Conservation (phyloP, 331 rosid genomes). For the Prunus yedoensis region DNA sequence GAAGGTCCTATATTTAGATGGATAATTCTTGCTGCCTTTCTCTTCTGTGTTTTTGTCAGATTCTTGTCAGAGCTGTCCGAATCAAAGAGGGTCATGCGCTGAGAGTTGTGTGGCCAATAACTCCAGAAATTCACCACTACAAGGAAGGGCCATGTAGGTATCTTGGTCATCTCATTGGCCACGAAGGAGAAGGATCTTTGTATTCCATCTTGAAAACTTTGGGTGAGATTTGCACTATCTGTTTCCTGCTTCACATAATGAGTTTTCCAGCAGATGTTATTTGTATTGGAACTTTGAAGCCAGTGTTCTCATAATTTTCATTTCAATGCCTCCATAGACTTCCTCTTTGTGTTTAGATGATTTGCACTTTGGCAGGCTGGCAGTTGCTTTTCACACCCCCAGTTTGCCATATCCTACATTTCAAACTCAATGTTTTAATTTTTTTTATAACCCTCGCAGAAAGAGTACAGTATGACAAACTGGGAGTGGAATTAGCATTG, state of each 20-base stretch:
- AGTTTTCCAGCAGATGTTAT: constrained; percentile 10
- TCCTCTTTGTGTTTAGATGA: constrained; percentile 2
- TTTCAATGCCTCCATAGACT: not conserved
- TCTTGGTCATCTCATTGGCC: constrained; percentile 96
- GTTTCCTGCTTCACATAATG: constrained; percentile 23
- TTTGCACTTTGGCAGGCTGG: not conserved
- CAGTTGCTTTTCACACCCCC: not conserved
- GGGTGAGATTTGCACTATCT: constrained; percentile 65
- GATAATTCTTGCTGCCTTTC: constrained; percentile 5
- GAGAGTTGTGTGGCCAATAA: constrained; percentile 76
- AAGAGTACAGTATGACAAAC: not conserved
- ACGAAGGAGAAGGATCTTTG: constrained; percentile 97
- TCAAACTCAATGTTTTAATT: not conserved
- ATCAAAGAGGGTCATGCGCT: constrained; percentile 85
- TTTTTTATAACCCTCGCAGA: not conserved
- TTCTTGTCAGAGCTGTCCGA: constrained; percentile 81
- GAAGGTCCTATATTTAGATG: constrained; percentile 16
- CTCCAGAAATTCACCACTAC: constrained; percentile 84
- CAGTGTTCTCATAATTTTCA: not conserved
- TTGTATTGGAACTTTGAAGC: constrained; percentile 12
- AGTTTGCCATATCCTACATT: not conserved
- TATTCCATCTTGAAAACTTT: constrained; percentile 77
- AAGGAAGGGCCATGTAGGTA: constrained; percentile 92
- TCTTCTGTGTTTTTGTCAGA: constrained; percentile 48
- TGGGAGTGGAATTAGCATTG: not conserved